Conservation (phyloP, 305 asterid genomes). For the Solanum hybrid region DNA sequence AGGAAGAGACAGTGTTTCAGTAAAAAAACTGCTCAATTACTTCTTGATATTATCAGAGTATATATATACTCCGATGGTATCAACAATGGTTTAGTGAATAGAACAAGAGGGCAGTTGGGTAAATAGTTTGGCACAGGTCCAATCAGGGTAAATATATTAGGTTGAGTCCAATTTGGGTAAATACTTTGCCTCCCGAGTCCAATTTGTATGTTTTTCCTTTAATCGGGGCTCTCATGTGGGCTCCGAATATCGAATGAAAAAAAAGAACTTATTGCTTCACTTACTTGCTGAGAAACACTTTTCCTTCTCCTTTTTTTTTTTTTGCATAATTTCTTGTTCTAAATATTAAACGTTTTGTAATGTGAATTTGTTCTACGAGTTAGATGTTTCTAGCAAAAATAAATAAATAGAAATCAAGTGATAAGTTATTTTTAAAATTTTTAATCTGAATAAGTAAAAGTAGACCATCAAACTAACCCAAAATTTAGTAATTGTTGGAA, state of each 20-base stretch:
- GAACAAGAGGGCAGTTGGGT: not conserved
- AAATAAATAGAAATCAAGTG: not conserved
- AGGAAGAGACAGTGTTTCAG: not conserved
- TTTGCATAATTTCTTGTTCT: not conserved
- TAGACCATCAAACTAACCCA: not conserved
- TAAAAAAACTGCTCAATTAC: not conserved
- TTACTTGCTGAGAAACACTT: not conserved
- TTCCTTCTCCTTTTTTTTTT: too few relatives aligned
- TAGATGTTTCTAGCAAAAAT: not conserved
- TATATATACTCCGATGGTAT: not conserved
- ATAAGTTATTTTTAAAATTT: not conserved
- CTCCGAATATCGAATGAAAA: too few relatives aligned
- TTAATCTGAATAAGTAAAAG: not conserved
- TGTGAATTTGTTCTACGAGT: not conserved
- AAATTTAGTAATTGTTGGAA: not conserved
- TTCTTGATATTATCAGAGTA: not conserved
- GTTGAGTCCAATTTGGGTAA: not conserved
- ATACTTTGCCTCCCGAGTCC: not conserved
- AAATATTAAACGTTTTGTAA: not conserved
- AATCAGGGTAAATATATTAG: too few relatives aligned
- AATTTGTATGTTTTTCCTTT: not conserved
- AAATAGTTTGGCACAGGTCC: not conserved
- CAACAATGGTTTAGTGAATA: not conserved
- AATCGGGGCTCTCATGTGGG: accelerated
- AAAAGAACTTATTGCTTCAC: not conserved